phyloP scores from a whole-genome alignment of 495 filamentous ascomycete species.

The Baudoinia panamericana region DNA sequence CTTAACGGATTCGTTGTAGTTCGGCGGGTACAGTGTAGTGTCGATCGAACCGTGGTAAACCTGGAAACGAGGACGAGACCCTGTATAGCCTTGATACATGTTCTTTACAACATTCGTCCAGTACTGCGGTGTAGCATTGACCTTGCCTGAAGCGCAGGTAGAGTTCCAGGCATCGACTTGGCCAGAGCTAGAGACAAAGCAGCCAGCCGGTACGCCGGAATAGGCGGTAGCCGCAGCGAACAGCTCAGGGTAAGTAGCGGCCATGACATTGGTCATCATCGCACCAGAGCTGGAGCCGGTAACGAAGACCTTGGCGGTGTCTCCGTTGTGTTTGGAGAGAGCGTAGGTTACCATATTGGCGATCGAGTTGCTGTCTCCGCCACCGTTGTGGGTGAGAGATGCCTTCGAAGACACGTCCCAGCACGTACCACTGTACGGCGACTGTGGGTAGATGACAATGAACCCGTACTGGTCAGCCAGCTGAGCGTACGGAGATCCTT shows the following conservation, averaged over 20 bases:
- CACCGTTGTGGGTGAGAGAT: constrained; percentile 40
- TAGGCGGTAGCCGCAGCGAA: constrained; percentile 46
- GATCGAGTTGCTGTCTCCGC: constrained; percentile 41
- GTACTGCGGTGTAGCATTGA: constrained; percentile 33
- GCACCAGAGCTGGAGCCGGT: constrained; percentile 42
- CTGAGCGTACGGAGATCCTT: constrained; percentile 24
- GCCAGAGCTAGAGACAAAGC: constrained; percentile 37
- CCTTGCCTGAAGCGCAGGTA: constrained; percentile 40
- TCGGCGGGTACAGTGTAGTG: constrained; percentile 35
- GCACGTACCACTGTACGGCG: constrained; percentile 38
- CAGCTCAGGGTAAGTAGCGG: constrained; percentile 44
- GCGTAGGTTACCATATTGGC: constrained; percentile 45
- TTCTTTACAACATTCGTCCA: constrained; percentile 40
- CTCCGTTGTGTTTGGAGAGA: constrained; percentile 35
- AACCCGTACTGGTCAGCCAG: constrained; percentile 38
- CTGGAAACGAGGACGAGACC: constrained; percentile 43
- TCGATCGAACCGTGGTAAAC: constrained; percentile 43
- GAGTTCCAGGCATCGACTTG: constrained; percentile 39
- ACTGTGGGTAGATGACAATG: constrained; percentile 41
- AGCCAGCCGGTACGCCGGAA: constrained; percentile 47
- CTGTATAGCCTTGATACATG: constrained; percentile 43
- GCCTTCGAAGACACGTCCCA: constrained; percentile 40
- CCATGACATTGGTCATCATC: constrained; percentile 50
- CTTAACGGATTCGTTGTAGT: constrained; percentile 42
- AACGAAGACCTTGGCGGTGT: constrained; percentile 36